Evolutionary conservation across 768 basidiomycete genomes (phyloP), one percentile per base, ranked within the genome.

Genomic region (Lactifluus rugatus): DNA sequence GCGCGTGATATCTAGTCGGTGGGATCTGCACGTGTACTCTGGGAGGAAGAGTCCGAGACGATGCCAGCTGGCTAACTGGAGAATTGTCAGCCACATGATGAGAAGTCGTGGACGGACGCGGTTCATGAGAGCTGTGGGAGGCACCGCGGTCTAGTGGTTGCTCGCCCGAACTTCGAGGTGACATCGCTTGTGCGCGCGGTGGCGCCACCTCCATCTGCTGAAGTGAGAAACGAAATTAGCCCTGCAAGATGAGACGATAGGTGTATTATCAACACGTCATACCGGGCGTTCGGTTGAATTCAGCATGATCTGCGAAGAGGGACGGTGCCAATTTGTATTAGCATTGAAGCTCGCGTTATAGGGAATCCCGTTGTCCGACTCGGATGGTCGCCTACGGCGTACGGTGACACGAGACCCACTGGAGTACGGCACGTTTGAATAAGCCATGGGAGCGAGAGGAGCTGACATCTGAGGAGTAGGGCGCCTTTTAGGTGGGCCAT

Each of bases 391-490:
- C 21, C 21, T 39, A 31, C 28, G 34, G 11, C 11, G 54, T 13
- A 4, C 36, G 6, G 42, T 42, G 41, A 41, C 13, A 34, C 41
- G 19, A 21, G 52, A 19, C 25, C n/a, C 31, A 14, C 42, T 28
- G 5, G 8, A 14, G 45, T 59, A 49, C 28, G 47, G 3, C 28
- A 25, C 32, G 21, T 36, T 49, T 48, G 48, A 5, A 19, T 34
- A 17, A 19, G 57, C 25, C 17, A 48, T 45, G n/a, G 58, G 52
- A 14, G 52, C 52, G 49, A 59, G 59, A 44, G 59, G 59, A 17
- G 54, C 48, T 31, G 59, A 54, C 59, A 60, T 60, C 45, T 52
- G 59, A 14, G 45, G 59, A 9, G 34, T 42, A 16, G 59, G 59
- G 11, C 31, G 45, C 32, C 42, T 54, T 28, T 26, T 60, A 16